A percentile compares a stretch with the other conserved stretches of the same genome.
phyloP scores from a whole-genome alignment of 1,284 basidiomycete genomes.

The Cryptococcus sp. region DNA sequence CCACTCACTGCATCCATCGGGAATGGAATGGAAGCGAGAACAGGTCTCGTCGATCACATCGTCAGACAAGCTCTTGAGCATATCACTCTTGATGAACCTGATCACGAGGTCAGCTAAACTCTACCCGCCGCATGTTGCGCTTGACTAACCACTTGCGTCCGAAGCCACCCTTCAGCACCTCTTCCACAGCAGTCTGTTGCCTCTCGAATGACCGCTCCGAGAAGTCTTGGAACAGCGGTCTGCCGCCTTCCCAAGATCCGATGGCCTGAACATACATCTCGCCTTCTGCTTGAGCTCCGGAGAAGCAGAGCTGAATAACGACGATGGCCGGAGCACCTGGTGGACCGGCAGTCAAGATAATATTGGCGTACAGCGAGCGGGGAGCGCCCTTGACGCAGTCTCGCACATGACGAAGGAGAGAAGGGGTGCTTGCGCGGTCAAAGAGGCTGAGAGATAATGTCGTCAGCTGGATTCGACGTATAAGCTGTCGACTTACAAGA shows the following conservation, averaged over 20 bases:
- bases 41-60: slow-evolving; percentile 82
- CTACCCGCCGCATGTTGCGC: background rate
- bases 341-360: slow-evolving; percentile 84
- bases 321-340: slow-evolving; percentile 75
- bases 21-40: slow-evolving; percentile 72
- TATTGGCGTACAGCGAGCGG: slow-evolving; percentile 81
- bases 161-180: slow-evolving; percentile 79
- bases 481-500: slow-evolving; percentile 64
- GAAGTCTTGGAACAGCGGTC: slow-evolving; percentile 80
- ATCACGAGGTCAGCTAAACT: background rate
- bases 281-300: slow-evolving; percentile 70
- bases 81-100: slow-evolving; percentile 73
- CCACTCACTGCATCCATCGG: slow-evolving; percentile 79
- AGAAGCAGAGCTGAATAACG: slow-evolving; percentile 85
- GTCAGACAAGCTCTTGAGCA: slow-evolving; percentile 78
- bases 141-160: slow-evolving; percentile 70
- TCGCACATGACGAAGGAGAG: slow-evolving; percentile 84
- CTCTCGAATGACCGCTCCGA: slow-evolving; percentile 81
- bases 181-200: slow-evolving; percentile 87
- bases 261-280: slow-evolving; percentile 77
- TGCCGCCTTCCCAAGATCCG: slow-evolving; percentile 73
- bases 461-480: slow-evolving; percentile 2
- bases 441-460: slow-evolving; percentile 63
- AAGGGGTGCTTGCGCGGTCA: slow-evolving; percentile 76
- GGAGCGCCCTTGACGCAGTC: slow-evolving; percentile 88